phyloP scores from a whole-genome alignment of 192 early-diverging fungal species.

The Lobulomyces angularis region DNA sequence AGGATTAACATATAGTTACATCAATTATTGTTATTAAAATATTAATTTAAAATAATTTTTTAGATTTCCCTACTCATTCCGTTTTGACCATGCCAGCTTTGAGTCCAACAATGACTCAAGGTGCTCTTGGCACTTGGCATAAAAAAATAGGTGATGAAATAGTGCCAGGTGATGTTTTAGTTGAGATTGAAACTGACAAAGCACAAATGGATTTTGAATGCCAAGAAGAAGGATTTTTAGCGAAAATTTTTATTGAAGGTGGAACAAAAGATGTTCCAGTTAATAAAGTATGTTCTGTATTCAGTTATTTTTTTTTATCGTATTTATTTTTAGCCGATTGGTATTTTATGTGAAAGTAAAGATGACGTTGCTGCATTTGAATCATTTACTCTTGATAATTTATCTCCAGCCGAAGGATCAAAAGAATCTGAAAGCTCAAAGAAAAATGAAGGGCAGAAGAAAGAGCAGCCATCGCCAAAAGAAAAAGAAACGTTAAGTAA shows the following conservation, averaged over 20 bases:
- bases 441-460: too few relatives aligned
- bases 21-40: too few relatives aligned
- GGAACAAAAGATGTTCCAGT: conserved; percentile 84
- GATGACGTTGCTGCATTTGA: conserved; percentile 78
- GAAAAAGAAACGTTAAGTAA: conserved; percentile 5
- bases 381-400: conserved; percentile 43
- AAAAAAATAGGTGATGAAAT: conserved; percentile 89
- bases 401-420: too few relatives aligned
- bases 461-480: conserved; percentile 14
- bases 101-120: conserved; percentile 97
- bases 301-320: conserved; percentile 3
- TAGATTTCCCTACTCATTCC: conserved; percentile 67
- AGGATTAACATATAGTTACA: too few relatives aligned
- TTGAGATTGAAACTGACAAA: conserved; percentile 99
- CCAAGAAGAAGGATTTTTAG: conserved; percentile 93
- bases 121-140: conserved; percentile 67
- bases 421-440: too few relatives aligned
- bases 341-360: conserved; percentile 80
- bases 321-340: conserved; percentile 55
- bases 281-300: conserved; percentile 38
- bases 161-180: conserved; percentile 78
- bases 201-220: conserved; percentile 99
- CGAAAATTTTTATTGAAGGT: conserved; percentile 68
- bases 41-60: too few relatives aligned
- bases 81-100: conserved; percentile 91